Evolutionary conservation across 2,329 filamentous ascomycete genomes (phyloP).

Genomic region (Xylaria sp.): DNA sequence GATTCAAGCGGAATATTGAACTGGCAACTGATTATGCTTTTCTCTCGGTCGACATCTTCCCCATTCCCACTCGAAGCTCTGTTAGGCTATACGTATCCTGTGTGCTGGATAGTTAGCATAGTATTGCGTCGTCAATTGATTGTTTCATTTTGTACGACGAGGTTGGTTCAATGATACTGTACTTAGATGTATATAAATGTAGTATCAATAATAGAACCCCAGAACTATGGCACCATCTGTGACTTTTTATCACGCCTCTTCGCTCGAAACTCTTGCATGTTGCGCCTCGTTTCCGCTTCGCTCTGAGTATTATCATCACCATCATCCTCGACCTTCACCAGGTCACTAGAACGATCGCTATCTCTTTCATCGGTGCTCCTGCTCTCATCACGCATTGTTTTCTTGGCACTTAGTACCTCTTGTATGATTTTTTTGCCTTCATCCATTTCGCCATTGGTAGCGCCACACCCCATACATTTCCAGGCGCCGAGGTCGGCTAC

Average conservation of each 20-base stretch:
- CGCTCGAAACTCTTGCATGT: conserved; percentile 29
- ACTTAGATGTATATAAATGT: conserved; percentile 6
- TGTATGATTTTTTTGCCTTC: conserved; percentile 78
- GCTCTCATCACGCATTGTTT: conserved; percentile 27
- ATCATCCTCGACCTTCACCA: conserved; percentile 40
- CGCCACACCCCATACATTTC: conserved; percentile 87
- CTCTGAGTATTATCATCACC: conserved; percentile 40
- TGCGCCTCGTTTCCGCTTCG: conserved; percentile 30
- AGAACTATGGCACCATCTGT: conserved; percentile 43
- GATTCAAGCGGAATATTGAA: no score
- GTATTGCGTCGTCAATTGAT: background rate
- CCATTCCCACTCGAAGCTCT: no score
- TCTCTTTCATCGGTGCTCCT: conserved; percentile 39
- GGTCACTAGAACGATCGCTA: conserved; percentile 42
- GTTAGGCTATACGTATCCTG: background rate
- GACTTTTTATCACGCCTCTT: conserved; percentile 43
- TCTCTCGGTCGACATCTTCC: no score
- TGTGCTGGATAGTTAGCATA: no score
- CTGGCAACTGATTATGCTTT: no score
- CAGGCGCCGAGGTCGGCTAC: conserved; percentile 85
- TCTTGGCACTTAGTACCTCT: conserved; percentile 62
- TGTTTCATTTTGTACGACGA: background rate
- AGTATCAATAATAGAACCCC: conserved; percentile 7
- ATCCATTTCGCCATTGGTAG: conserved; percentile 83
- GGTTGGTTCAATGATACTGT: background rate